Conservation (phyloP, 768 basidiomycete genomes). For the Boletus reticulatus region DNA sequence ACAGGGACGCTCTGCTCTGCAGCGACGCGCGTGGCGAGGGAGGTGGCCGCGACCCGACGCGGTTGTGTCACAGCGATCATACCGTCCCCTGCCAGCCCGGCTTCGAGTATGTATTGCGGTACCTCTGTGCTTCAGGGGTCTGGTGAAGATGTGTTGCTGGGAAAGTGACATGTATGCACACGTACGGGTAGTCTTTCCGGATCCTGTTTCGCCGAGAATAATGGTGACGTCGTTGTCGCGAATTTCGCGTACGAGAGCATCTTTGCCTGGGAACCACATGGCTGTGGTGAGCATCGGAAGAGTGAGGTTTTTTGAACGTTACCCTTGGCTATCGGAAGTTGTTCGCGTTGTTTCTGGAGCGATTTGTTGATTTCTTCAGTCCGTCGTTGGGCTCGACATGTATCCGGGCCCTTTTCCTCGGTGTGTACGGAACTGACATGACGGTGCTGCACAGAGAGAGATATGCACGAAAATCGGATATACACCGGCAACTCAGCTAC, state of each 20-base stretch:
- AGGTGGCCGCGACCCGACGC: slow-evolving; percentile 90
- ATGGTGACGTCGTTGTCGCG: slow-evolving; percentile 79
- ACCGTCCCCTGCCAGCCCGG: slow-evolving; percentile 65
- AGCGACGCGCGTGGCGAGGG: slow-evolving; percentile 90
- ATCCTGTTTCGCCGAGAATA: slow-evolving; percentile 94
- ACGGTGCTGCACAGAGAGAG: not conserved
- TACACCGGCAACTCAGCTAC: slow-evolving; percentile 11
- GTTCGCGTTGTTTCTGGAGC: slow-evolving; percentile 63
- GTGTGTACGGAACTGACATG: slow-evolving; percentile 21
- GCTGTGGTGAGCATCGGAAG: not conserved
- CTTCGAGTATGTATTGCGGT: slow-evolving; percentile 91
- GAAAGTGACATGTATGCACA: slow-evolving; percentile 18
- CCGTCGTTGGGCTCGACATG: slow-evolving; percentile 21
- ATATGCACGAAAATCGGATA: slow-evolving; percentile 11
- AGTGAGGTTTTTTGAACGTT: not conserved
- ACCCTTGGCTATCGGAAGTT: slow-evolving; percentile 83
- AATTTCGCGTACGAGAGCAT: slow-evolving; percentile 72
- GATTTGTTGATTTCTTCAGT: slow-evolving; percentile 4
- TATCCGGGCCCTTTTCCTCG: slow-evolving; percentile 27
- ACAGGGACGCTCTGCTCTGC: slow-evolving; percentile 71
- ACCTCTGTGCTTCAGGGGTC: slow-evolving; percentile 63
- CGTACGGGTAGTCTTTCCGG: slow-evolving; percentile 97
- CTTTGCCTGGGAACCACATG: slow-evolving; percentile 50
- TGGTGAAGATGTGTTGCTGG: slow-evolving; percentile 17
- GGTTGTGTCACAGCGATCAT: slow-evolving; percentile 95